Conservation (phyloP, 805 yeast species). For the Starmerella roubikii region DNA sequence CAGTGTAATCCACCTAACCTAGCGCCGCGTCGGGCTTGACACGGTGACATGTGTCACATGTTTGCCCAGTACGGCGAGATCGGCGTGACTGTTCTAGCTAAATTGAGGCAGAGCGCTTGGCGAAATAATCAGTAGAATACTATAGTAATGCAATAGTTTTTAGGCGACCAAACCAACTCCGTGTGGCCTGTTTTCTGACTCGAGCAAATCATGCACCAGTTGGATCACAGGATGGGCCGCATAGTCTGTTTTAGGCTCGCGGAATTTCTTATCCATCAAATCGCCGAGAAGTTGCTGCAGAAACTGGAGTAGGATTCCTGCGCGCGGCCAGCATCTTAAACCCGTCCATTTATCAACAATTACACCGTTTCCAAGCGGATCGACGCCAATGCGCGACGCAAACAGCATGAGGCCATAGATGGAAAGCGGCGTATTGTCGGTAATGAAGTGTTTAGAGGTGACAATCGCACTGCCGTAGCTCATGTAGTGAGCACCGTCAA, state of each 20-base stretch:
- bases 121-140: too few species aligned
- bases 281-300: conserved; percentile 53
- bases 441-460: conserved; percentile 54
- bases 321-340: conserved; percentile 82
- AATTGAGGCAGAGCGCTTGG: too few species aligned
- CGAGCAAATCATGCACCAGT: conserved; percentile 24
- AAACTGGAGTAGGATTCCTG: conserved; percentile 70
- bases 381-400: conserved; percentile 48
- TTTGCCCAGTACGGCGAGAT: too few species aligned
- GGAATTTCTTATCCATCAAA: conserved; percentile 49
- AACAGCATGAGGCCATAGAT: conserved; percentile 62
- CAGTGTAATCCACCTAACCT: too few species aligned
- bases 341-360: conserved; percentile 84
- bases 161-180: conserved; percentile 11
- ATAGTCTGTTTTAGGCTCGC: conserved; percentile 30
- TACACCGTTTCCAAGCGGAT: conserved; percentile 60
- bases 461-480: conserved; percentile 45
- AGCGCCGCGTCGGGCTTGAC: too few species aligned
- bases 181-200: conserved; percentile 21
- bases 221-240: conserved; percentile 22
- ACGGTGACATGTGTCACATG: too few species aligned
- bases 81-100: background rate
- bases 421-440: conserved; percentile 69
- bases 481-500: conserved; percentile 34
- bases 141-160: too few species aligned